phyloP scores from a whole-genome alignment of 768 basidiomycete species.

The Amanita muscaria region DNA sequence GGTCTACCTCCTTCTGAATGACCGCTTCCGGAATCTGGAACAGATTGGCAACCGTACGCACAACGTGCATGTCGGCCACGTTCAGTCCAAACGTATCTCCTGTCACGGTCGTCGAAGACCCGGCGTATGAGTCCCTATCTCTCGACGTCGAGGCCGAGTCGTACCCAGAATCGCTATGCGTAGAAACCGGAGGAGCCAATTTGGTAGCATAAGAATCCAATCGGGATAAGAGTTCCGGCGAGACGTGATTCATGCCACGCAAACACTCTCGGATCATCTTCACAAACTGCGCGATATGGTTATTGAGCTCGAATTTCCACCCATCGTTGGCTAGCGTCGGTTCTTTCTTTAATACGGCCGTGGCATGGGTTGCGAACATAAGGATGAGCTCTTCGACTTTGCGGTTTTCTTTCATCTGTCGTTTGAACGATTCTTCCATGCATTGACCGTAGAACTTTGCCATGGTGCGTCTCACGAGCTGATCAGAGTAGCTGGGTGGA shows the following conservation, averaged over 20 bases:
- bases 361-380: constrained; percentile 90
- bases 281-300: constrained; percentile 86
- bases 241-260: constrained; percentile 61
- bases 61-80: constrained; percentile 73
- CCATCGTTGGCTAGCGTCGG: constrained; percentile 74
- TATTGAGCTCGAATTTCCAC: constrained; percentile 91
- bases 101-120: not conserved
- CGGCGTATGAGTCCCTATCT: constrained; percentile 31
- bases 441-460: constrained; percentile 90
- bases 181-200: constrained; percentile 59
- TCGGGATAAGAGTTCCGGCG: constrained; percentile 73
- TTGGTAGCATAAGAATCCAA: constrained; percentile 81
- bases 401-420: constrained; percentile 90
- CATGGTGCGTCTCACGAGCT: constrained; percentile 81
- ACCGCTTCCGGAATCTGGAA: constrained; percentile 68
- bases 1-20: constrained; percentile 67
- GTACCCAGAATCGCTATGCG: constrained; percentile 54
- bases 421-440: constrained; percentile 74
- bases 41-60: constrained; percentile 54
- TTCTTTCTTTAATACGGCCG: constrained; percentile 82
- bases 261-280: constrained; percentile 78
- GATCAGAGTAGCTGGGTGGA: constrained; percentile 69
- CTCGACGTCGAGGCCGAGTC: constrained; percentile 58
- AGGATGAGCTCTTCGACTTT: constrained; percentile 97
- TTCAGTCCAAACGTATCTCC: constrained; percentile 27